A percentile compares a stretch with the other conserved stretches of the same genome.
Conservation (phyloP, 148 eudicot genomes). For the Cornus kousa region DNA sequence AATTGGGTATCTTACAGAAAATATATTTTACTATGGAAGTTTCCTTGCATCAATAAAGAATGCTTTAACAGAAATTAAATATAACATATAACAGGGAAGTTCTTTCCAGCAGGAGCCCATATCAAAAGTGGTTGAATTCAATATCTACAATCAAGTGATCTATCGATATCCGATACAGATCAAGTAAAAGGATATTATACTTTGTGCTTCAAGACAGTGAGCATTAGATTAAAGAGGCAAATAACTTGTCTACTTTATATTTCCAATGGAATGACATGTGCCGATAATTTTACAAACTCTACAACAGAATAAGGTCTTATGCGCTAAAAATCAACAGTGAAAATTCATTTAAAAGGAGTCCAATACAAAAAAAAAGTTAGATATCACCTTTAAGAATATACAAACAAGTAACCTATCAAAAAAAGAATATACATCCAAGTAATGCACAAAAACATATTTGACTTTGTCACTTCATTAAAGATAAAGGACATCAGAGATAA, state of each 20-base stretch:
- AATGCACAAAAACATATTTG: neutral
- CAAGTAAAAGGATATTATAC: neutral
- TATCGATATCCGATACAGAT: neutral
- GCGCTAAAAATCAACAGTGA: neutral
- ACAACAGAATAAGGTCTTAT: neutral
- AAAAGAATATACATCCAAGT: neutral
- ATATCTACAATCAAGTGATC: neutral
- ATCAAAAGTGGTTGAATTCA: too few species aligned
- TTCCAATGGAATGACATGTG: neutral
- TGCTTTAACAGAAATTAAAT: neutral
- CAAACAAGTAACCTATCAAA: too few species aligned
- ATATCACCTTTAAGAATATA: neutral
- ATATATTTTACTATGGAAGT: conserved; percentile 39
- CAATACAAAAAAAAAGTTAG: neutral
- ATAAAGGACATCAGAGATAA: neutral
- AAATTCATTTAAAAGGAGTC: neutral
- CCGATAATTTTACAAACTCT: neutral
- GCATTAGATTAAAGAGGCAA: neutral
- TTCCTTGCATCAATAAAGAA: neutral
- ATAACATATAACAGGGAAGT: neutral
- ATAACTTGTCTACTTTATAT: neutral
- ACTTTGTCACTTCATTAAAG: neutral
- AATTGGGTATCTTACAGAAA: conserved; percentile 82
- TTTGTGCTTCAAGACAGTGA: neutral
- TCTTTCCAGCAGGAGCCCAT: neutral